Evolutionary conservation across 208 protist genomes (phyloP), one percentile per base, ranked within the genome.

Genomic region (Acanthamoeba lenticulata): DNA sequence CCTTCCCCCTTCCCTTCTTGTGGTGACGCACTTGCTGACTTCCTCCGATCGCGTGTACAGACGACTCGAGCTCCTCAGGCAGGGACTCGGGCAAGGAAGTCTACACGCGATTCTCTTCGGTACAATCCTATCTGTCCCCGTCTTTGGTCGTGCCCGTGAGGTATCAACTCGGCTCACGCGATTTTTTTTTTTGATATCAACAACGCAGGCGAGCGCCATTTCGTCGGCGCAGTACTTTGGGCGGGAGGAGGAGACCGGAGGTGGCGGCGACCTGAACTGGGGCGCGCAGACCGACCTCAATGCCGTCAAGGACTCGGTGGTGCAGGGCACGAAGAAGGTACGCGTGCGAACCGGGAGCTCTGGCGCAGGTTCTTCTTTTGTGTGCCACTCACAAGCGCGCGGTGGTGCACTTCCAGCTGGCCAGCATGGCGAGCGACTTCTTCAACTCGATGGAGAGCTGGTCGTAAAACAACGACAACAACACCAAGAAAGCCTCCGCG

Each of bases 251-350:
- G 83, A 90, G 69, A 42, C 4, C 3, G 52, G 49, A 52, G 52
- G 52, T 15, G 52, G 83, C 32, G 57, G 57, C 34, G 83, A 90
- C 27, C 5, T 90, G 34, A 15, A 11, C 83, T 72, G 57, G 83
- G 29, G 15, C 21, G 55, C 52, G 29, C 57, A 62, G 52, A 47
- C 83, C 38, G 83, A 90, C 27, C 34, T 90, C 36, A 69, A 90
- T 38, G 83, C 83, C 1, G 34, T 90, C 45, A 90, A 90, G 83
- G 83, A 90, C 55, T 24, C 49, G 5, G 83, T 69, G 36, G 57
- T 90, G 32, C 83, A 90, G 57, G 83, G 52, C 83, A 90, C 83
- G 7, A 62, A 90, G 57, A 90, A 90, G 83, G 83, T 90, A 11
- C 0, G 55, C 29, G 11, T 29, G 38, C 45, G n/a, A n/a, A n/a